Conservation (phyloP, 768 basidiomycete genomes). For the Mycena indigotica region DNA sequence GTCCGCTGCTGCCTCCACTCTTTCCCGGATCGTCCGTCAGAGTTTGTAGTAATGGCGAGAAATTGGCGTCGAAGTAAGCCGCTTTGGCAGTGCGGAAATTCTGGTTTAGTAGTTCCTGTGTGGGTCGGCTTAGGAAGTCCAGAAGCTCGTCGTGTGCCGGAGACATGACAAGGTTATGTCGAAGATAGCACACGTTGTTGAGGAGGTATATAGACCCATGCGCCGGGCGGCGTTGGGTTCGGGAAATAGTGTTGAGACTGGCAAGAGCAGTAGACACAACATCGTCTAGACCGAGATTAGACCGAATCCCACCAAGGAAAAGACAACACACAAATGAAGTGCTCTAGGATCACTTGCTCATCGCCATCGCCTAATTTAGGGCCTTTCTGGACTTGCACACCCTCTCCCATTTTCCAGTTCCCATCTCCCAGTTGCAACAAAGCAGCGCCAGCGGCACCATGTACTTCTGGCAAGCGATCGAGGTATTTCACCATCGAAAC, state of each 20-base stretch:
- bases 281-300: constrained; percentile 52
- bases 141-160: constrained; percentile 50
- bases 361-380: constrained; percentile 53
- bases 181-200: constrained; percentile 77
- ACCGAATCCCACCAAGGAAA: background rate
- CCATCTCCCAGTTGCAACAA: constrained; percentile 78
- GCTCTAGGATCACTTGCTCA: constrained; percentile 66
- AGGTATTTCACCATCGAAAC: constrained; percentile 70
- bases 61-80: constrained; percentile 82
- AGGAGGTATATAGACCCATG: constrained; percentile 77
- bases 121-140: constrained; percentile 59
- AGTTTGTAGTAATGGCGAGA: constrained; percentile 73
- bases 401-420: constrained; percentile 92
- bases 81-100: constrained; percentile 82
- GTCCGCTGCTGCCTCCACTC: constrained; percentile 42
- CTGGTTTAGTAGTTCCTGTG: constrained; percentile 64
- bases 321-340: constrained; percentile 64
- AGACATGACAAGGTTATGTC: constrained; percentile 55
- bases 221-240: constrained; percentile 58
- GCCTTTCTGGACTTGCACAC: constrained; percentile 60
- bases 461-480: constrained; percentile 69
- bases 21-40: constrained; percentile 63
- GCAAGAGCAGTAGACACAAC: constrained; percentile 66
- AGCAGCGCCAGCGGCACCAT: constrained; percentile 65
- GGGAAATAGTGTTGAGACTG: constrained; percentile 66